A percentile compares a stretch with the other conserved stretches of the same genome.
Evolutionary conservation across 2,329 filamentous ascomycete species (phyloP).

Genomic region (Akanthomyces dipterigenus): DNA sequence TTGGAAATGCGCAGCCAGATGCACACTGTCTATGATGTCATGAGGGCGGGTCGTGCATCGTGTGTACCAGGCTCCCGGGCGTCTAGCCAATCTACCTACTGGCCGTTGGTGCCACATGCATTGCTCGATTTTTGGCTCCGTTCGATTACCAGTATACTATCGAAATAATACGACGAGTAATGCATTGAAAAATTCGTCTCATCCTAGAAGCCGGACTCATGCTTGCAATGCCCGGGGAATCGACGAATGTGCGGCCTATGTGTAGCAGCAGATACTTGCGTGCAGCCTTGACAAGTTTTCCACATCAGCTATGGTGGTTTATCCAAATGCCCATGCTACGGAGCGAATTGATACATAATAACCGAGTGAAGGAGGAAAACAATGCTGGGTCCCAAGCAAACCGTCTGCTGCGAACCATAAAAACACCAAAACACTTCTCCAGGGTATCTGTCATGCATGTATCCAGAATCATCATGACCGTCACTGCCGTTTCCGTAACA

Average conservation of each 20-base stretch:
- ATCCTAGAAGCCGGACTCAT: neutral
- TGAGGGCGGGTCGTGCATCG: slow-evolving; percentile 6
- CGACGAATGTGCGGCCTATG: no score
- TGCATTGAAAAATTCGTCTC: neutral
- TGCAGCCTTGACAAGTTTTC: no score
- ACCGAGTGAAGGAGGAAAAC: neutral
- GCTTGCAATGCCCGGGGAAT: no score
- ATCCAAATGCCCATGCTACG: neutral
- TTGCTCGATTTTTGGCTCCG: no score
- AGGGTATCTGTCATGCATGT: slow-evolving; percentile 6
- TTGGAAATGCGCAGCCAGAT: neutral
- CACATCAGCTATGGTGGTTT: no score
- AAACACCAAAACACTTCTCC: neutral
- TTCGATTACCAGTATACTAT: neutral
- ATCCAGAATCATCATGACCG: neutral
- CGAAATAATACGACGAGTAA: neutral
- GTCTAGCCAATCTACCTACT: no score
- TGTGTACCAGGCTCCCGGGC: no score
- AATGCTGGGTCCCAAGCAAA: neutral
- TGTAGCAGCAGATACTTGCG: no score
- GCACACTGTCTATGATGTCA: slow-evolving; percentile 6
- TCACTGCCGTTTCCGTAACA: neutral
- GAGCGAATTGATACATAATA: neutral
- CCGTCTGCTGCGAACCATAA: neutral
- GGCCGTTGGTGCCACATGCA: neutral